phyloP scores from a whole-genome alignment of 106 monocot species.

The Amphibolis antarctica region DNA sequence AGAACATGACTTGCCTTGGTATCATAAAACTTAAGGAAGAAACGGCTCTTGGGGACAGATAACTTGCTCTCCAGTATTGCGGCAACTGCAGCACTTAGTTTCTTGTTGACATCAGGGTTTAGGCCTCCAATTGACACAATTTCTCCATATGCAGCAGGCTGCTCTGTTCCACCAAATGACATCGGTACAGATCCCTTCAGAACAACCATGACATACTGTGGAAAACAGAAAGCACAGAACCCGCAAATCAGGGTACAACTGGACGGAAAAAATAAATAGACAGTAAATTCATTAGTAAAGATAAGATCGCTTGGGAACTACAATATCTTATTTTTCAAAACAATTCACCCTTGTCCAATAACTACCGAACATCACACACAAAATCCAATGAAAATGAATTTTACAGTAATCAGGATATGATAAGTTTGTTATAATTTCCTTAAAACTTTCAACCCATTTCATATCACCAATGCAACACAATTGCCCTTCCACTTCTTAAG shows the following conservation, averaged over 20 bases:
- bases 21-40: slow-evolving; percentile 56
- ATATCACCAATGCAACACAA: too few species aligned
- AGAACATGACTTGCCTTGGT: slow-evolving; percentile 23
- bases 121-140: slow-evolving; percentile 87
- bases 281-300: too few species aligned
- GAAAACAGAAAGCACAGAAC: not conserved
- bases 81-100: slow-evolving; percentile 68
- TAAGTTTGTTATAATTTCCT: too few species aligned
- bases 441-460: too few species aligned
- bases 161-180: slow-evolving; percentile 67
- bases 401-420: too few species aligned
- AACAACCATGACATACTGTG: slow-evolving; percentile 91
- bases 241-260: not conserved
- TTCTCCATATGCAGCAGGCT: slow-evolving; percentile 85
- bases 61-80: slow-evolving; percentile 58
- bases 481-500: too few species aligned
- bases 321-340: too few species aligned
- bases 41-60: slow-evolving; percentile 56
- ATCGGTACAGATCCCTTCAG: slow-evolving; percentile 88
- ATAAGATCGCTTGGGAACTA: too few species aligned
- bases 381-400: too few species aligned
- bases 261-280: too few species aligned
- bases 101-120: slow-evolving; percentile 58
- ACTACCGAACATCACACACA: too few species aligned
- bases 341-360: too few species aligned